Percentiles rank a stretch among this genome's conserved stretches.
Evolutionary conservation across 2,329 filamentous ascomycete genomes (phyloP).

Genomic region (Mycosphaerelloides madeirae): DNA sequence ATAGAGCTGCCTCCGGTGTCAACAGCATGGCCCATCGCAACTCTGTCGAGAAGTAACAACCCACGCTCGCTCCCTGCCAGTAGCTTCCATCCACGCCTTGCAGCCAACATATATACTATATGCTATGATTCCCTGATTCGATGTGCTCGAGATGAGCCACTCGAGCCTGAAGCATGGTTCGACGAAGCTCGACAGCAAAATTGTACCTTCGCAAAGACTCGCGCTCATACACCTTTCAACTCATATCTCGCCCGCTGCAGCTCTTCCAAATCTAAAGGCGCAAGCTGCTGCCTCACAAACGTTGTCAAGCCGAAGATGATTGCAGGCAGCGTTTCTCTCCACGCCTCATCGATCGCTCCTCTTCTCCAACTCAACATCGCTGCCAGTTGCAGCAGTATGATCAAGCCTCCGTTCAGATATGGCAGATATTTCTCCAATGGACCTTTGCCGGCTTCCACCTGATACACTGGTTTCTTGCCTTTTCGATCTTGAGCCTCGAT

Average conservation of each 20-base stretch:
- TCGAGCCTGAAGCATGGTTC: too few relatives aligned
- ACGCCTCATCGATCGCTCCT: conserved; percentile 25
- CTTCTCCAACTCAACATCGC: conserved; percentile 38
- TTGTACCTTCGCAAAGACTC: not conserved
- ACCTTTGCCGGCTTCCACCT: conserved; percentile 28
- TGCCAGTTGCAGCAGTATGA: conserved; percentile 47
- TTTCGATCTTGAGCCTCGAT: conserved; percentile 45
- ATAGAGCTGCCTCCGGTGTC: too few relatives aligned
- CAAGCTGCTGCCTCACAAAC: conserved; percentile 61
- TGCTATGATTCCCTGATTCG: too few relatives aligned
- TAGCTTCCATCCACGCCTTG: too few relatives aligned
- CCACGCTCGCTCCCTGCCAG: too few relatives aligned
- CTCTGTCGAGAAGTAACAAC: too few relatives aligned
- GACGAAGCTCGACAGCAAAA: too few relatives aligned
- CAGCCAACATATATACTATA: too few relatives aligned
- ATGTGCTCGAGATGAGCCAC: too few relatives aligned
- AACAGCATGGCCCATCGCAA: too few relatives aligned
- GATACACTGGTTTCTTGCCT: conserved; percentile 28
- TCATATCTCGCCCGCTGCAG: conserved; percentile 59
- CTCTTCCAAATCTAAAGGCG: conserved; percentile 64
- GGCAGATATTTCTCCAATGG: conserved; percentile 58
- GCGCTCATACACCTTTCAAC: conserved; percentile 59
- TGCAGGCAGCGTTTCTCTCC: conserved; percentile 38
- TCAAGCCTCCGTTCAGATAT: conserved; percentile 57
- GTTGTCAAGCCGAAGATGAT: conserved; percentile 59